Base-by-base conservation (phyloP, 768 basidiomycete genomes). In the Boletus reticulatus region DNA sequence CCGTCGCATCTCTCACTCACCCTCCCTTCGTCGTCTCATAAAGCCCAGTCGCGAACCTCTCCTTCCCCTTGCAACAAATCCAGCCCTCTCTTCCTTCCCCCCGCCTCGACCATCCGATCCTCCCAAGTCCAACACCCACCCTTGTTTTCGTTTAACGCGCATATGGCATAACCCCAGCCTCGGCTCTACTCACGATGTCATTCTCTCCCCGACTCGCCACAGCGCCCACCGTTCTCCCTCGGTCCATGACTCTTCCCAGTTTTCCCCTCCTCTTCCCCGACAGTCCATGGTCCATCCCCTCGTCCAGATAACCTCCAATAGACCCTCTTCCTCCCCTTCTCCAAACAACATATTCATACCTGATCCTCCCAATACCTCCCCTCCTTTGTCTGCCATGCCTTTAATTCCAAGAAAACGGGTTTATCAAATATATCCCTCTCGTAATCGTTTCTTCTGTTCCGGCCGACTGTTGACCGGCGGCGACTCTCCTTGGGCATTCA, bases 381-480 rank as follows among this genome's bases (percentile, higher is more conserved):
- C 70, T 39, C 72, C 72, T 53, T 69, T 74, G 37, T 72, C 71
- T 44, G 67, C 68, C 22, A 59, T 71, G 10, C 78, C 79, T 31
- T 6, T 52, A 14, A 13, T 45, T 17, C 67, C 70, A 45, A 69
- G 67, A 22, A 61, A 82, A 49, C 81, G 81, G 34, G 83, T 84
- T 50, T 86, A 87, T 70, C 74, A 85, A 59, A 70, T 78, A 19
- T 84, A 91, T 66, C 83, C 85, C 1, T 90, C 90, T 4, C 76
- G 83, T 53, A 94, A 93, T 72, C 76, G 75, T 41, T 96, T 93
- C 73, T 87, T 88, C 67, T 75, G 88, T 52, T 60, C 76, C 1
- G 94, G 95, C 0, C 81, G 76, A 53, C 56, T 94, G 11, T 71
- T 98, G 61, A 91, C 88, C 0, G 94, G 94, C 8, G 92, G 92